Evolutionary conservation across 2,329 filamentous ascomycete species (phyloP), one percentile per base, ranked within the genome.

Genomic region (Exserohilum rostratum): DNA sequence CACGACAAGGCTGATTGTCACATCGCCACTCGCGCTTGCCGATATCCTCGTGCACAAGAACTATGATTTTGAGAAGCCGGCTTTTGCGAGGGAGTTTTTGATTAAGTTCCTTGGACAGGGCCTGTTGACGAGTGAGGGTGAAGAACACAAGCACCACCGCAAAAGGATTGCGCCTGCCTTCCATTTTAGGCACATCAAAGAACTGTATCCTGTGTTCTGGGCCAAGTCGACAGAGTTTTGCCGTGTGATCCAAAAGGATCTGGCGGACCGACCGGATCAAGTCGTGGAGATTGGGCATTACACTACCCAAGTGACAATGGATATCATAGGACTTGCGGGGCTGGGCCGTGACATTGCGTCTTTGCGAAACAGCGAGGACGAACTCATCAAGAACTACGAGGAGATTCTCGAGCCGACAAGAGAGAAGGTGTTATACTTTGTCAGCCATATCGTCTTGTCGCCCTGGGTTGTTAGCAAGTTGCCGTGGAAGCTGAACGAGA

Each of bases 181-280:
- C 73, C 83, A 87, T n/a, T 96, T 91, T 69, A 85, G 91, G 18
- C 90, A 96, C 66, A 81, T 96, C 71, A 96, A 95, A 70, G 84
- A 93, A 55, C 78, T 96, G 12, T 95, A 96, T 65, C 88, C 91
- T 0, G 78, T 89, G 5, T 96, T 97, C 74, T 96, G 91, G 91
- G 67, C 77, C 17, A 96, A 96, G 76, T 84, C 87, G 0, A 75
- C 83, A 6, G 87, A 93, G 70, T 83, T 88, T 64, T 85, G 87
- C 5, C 75, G 83, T 17, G 82, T 83, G 45, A 87, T 96, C 72
- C 82, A 80, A 1, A 72, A 76, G 7, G 74, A 81, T 22, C 70
- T 85, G n/a, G 52, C 77, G 63, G 68, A 74, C 60, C 69, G 81
- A 18, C 70, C 75, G 6, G 64, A 67, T 18, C 65, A 73, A 20